These are phyloP conservation scores for Pachyrhizus erosus DNA, from an alignment of 306 rosid genomes.

Conservation along the genomic window DNA sequence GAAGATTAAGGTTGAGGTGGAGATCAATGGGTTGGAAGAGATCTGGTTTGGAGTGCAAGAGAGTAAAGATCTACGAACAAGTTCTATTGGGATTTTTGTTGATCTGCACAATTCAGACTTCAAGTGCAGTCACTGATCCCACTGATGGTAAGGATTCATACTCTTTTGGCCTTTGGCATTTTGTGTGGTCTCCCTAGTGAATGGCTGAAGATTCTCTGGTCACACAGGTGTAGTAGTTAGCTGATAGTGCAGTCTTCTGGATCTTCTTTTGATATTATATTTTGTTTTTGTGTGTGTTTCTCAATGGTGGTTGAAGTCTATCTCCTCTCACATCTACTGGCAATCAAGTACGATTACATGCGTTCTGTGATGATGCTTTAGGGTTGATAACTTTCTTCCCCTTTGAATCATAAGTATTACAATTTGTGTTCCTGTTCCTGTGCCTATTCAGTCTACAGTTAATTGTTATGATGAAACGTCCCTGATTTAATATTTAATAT, in stretches of 20 bases:
- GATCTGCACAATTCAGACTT: conserved; percentile 64
- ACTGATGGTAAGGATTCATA: conserved; percentile 68
- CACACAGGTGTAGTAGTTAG: conserved; percentile 9
- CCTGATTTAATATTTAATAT: background rate
- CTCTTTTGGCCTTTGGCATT: conserved; percentile 41
- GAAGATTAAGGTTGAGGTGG: conserved; percentile 47
- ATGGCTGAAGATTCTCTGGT: conserved; percentile 34
- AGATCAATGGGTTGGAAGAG: conserved; percentile 77
- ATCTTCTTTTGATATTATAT: conserved; percentile 13
- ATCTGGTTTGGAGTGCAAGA: conserved; percentile 53
- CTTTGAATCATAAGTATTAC: background rate
- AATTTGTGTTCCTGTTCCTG: background rate
- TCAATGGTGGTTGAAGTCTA: conserved; percentile 23
- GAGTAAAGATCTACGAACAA: conserved; percentile 59
- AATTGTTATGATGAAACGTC: background rate
- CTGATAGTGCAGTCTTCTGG: conserved; percentile 26
- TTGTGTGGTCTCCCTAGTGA: conserved; percentile 40
- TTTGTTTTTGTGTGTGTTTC: conserved; percentile 10
- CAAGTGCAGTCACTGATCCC: conserved; percentile 72
- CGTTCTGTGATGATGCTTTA: conserved; percentile 14
- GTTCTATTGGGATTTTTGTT: conserved; percentile 62
- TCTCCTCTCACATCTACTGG: conserved; percentile 21
- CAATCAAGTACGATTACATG: conserved; percentile 21
- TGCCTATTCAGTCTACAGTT: background rate
- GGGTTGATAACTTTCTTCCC: conserved; percentile 39